phyloP scores from a whole-genome alignment of 2,329 filamentous ascomycete species.

The Dactylellina haptotyla region DNA sequence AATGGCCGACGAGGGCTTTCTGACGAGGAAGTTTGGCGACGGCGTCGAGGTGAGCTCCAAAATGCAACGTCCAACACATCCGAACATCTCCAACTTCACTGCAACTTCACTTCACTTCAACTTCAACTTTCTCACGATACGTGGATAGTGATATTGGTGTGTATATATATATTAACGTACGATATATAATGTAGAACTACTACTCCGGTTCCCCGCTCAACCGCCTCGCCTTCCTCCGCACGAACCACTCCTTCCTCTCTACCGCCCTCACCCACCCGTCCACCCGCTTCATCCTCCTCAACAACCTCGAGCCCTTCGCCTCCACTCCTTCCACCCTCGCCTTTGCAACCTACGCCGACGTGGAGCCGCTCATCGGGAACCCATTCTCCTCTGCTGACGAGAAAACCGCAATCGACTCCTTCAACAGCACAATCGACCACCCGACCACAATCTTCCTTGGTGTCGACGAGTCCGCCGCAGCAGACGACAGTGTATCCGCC shows the following conservation, averaged over 20 bases:
- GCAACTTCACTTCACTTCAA: not conserved
- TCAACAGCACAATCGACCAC: slow-evolving; percentile 69
- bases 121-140: not conserved
- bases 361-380: slow-evolving; percentile 77
- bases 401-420: slow-evolving; percentile 75
- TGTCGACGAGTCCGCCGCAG: slow-evolving; percentile 71
- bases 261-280: slow-evolving; percentile 73
- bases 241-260: slow-evolving; percentile 75
- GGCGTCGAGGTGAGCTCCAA: slow-evolving; percentile 67
- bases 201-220: slow-evolving; percentile 81
- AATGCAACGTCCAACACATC: slow-evolving; percentile 43
- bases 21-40: slow-evolving; percentile 79
- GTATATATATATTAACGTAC: not conserved
- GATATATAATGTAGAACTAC: slow-evolving; percentile 69
- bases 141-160: not conserved
- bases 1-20: slow-evolving; percentile 64
- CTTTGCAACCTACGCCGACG: slow-evolving; percentile 74
- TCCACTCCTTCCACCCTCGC: slow-evolving; percentile 71
- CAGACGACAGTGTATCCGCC: slow-evolving; percentile 57
- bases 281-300: slow-evolving; percentile 79
- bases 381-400: slow-evolving; percentile 75
- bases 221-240: slow-evolving; percentile 79
- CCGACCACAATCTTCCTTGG: slow-evolving; percentile 87
- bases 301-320: slow-evolving; percentile 79
- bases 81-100: not conserved